Evolutionary conservation across 306 rosid species (phyloP), one percentile per base, ranked within the genome.

Genomic region (Trifolium repens): DNA sequence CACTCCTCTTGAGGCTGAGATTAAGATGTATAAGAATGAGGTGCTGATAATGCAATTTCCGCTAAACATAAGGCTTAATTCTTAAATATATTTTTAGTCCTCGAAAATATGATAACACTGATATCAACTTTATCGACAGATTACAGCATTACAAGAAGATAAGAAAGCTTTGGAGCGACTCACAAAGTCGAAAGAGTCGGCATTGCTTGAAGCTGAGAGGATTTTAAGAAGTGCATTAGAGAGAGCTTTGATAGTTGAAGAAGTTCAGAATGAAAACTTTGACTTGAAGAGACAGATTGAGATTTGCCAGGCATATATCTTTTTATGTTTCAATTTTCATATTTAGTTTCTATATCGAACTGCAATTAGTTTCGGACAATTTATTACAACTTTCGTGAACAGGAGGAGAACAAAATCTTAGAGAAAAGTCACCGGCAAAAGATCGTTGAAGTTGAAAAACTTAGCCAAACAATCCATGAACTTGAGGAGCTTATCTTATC

Each of bases 271-370:
- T 74, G 96, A 89, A 26, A 92, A 94, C 89, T 86, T 80, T 24
- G 99, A 94, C 86, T 60, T 92, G 81, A 91, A 73, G 90, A 90
- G 99, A 92, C 99, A 94, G 90, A 94, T 94, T 71, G 97, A 94
- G 82, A 94, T 94, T 19, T 94, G 91, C 88, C 97, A 90, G 94
- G 98, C 84, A 87, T 79, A 62, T 58, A 9, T 58, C 30, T 55
- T 72, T 73, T 59, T 58, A 50, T 79, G 24, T 59, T 79, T n/a
- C 65, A 67, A 43, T 67, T 66, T 69, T 73, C 43, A 50, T 32
- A 72, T 74, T 63, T 9, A 16, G 60, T 55, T 40, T 42, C 60
- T 24, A n/a, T 22, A 61, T 24, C 43, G 11, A 83, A 73, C 19
- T 26, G 3, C 47, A 35, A 44, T 30, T 68, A 19, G 43, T 52